Evolutionary conservation across 345 rosid species (phyloP).

Genomic region (Pistacia integerrima): DNA sequence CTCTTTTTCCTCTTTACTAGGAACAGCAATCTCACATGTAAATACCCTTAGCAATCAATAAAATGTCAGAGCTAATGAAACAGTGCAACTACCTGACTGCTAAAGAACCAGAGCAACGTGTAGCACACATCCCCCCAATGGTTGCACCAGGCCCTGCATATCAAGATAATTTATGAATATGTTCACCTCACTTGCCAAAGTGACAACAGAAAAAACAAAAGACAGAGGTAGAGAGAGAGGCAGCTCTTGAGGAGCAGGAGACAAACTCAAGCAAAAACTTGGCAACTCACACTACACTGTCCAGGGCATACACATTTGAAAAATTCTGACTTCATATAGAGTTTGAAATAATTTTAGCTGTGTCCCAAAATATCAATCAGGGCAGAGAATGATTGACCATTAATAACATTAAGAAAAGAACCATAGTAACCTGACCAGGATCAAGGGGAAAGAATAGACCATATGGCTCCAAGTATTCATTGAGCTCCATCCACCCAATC

Average conservation of each 20-base stretch:
- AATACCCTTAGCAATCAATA: conserved; percentile 8
- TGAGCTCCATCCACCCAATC: conserved; percentile 94
- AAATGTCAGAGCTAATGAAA: conserved; percentile 10
- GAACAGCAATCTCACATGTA: not conserved
- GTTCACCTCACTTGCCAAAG: conserved; percentile 4
- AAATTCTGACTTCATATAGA: not conserved
- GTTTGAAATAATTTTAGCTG: not conserved
- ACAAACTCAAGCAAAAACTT: not conserved
- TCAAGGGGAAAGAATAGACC: conserved; percentile 95
- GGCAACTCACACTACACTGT: not conserved
- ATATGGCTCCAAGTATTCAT: conserved; percentile 80
- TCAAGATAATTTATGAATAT: conserved; percentile 21
- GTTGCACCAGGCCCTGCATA: conserved; percentile 90
- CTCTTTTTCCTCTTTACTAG: not conserved
- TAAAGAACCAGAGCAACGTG: conserved; percentile 95
- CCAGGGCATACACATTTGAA: conserved; percentile 2
- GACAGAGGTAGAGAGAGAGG: not conserved
- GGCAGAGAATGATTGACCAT: not conserved
- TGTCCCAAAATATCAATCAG: not conserved
- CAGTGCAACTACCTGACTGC: conserved; percentile 74
- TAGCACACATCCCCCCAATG: conserved; percentile 97
- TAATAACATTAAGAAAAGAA: not conserved
- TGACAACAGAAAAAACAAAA: not conserved
- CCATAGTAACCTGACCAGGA: conserved; percentile 59
- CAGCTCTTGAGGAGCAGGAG: not conserved